Conservation (phyloP, 371 early-diverging fungal species). For the Basidiobolus meristosporus region DNA sequence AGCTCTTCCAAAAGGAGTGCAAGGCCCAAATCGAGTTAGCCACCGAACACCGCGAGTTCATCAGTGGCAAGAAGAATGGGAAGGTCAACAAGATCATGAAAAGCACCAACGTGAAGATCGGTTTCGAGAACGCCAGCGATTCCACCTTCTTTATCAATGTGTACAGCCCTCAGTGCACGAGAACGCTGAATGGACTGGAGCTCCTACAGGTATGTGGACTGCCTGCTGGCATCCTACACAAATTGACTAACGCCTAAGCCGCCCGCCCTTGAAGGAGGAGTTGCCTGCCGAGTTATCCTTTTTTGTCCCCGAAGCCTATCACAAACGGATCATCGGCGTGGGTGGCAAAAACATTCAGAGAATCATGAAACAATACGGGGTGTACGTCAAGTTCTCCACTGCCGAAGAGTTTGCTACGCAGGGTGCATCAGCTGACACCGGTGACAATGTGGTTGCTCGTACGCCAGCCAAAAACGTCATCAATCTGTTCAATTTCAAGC, state of each 20-base stretch:
- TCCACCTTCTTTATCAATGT: constrained; percentile 63
- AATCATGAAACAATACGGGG: constrained; percentile 89
- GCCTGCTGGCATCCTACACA: too few relatives aligned
- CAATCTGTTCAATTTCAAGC: constrained; percentile 43
- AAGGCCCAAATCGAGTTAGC: constrained; percentile 41
- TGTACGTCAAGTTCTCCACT: constrained; percentile 83
- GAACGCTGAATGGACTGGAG: constrained; percentile 41
- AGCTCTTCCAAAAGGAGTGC: constrained; percentile 7
- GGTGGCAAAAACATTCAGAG: constrained; percentile 88
- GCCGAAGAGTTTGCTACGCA: constrained; percentile 55
- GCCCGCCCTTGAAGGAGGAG: constrained; percentile 26
- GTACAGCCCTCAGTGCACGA: constrained; percentile 23
- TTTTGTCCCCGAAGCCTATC: constrained; percentile 69
- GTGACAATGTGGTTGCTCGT: constrained; percentile 74
- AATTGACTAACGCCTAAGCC: too few relatives aligned
- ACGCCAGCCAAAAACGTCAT: constrained; percentile 66
- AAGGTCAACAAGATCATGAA: constrained; percentile 85
- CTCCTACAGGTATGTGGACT: constrained; percentile 21
- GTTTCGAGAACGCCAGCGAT: constrained; percentile 34
- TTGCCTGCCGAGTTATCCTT: constrained; percentile 75
- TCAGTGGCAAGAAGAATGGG: constrained; percentile 88
- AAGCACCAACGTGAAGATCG: constrained; percentile 40
- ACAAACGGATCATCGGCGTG: constrained; percentile 87
- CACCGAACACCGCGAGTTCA: constrained; percentile 74
- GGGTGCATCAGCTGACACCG: constrained; percentile 63